phyloP scores from a whole-genome alignment of 352 stramenopile species.

The Thalassiosira livingstoniorum region DNA sequence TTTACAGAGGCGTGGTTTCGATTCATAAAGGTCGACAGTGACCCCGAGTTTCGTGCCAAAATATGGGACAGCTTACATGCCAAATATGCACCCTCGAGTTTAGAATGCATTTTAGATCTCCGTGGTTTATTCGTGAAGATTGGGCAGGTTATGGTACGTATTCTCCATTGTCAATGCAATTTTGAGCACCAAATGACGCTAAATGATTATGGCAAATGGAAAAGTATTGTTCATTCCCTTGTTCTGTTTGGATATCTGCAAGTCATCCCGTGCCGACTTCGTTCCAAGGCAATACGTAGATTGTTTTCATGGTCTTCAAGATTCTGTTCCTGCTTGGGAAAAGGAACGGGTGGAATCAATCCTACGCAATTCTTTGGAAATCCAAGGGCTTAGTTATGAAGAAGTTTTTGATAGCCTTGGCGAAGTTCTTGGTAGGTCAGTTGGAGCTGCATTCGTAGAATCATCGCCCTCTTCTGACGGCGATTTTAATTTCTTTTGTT shows the following conservation, averaged over 20 bases:
- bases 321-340: constrained; percentile 77
- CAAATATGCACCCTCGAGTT: constrained; percentile 58
- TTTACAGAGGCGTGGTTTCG: constrained; percentile 67
- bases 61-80: constrained; percentile 65
- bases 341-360: constrained; percentile 57
- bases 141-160: constrained; percentile 69
- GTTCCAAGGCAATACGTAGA: constrained; percentile 77
- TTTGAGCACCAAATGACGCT: too few relatives aligned
- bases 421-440: constrained; percentile 66
- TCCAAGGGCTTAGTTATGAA: constrained; percentile 60
- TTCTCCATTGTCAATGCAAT: too few relatives aligned
- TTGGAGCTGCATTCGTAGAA: constrained; percentile 21
- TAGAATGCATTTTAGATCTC: constrained; percentile 69
- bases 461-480: constrained; percentile 62
- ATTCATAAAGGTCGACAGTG: constrained; percentile 8
- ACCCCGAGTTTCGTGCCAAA: constrained; percentile 35
- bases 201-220: too few relatives aligned
- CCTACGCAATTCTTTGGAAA: constrained; percentile 56
- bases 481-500: constrained; percentile 89
- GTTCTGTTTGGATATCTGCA: neutral
- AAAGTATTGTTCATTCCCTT: neutral
- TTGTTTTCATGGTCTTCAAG: constrained; percentile 74
- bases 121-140: constrained; percentile 86
- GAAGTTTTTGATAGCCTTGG: constrained; percentile 83
- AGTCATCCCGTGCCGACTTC: constrained; percentile 70